Evolutionary conservation across 2,329 filamentous ascomycete species (phyloP), one percentile per base, ranked within the genome.

Genomic region (Trichoderma oligosporum): DNA sequence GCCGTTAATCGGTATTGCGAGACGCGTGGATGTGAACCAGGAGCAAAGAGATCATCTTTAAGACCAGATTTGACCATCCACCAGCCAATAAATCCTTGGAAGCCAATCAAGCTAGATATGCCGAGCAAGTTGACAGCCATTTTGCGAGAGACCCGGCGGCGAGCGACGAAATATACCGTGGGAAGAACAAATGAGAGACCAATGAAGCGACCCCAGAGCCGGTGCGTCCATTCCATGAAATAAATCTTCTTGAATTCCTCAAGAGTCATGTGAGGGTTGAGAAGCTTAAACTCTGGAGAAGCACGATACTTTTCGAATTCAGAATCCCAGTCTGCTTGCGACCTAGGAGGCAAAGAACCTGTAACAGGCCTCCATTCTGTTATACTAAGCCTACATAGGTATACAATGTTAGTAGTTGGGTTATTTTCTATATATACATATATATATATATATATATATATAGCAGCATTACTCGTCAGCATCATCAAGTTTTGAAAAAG

Each of bases 61-160:
- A 99, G 79, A 1, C 94, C 94, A 9, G 89, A 95, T 74, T 95
- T 95, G 65, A 99, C 94, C 94, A 99, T 99, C 91, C 94, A 99
- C 94, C 94, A 99, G 55, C 94, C 94, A 62, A 99, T 86, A 67
- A 94, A 83, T 42, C 94, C 94, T 73, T 99, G 94, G 72, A 96
- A 94, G 55, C 91, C 94, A 67, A 99, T 97, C 65, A 97, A 79
- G 47, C 82, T 84, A 41, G 90, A 89, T 61, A 99, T 97, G 11
- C 91, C 93, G 38, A 84, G 76, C 12, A 99, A 79, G 61, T 89
- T 87, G 65, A 79, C 71, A 14, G 91, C 86, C 86, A 96, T 95
- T 53, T 82, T 84, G 52, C 79, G 79, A 22, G 89, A 88, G 44
- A 97, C 92, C 61, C 84, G 84, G 63, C 88, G 84, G 41, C 88